phyloP scores from a whole-genome alignment of 2,329 filamentous ascomycete species.

The Colletotrichum shisoi region DNA sequence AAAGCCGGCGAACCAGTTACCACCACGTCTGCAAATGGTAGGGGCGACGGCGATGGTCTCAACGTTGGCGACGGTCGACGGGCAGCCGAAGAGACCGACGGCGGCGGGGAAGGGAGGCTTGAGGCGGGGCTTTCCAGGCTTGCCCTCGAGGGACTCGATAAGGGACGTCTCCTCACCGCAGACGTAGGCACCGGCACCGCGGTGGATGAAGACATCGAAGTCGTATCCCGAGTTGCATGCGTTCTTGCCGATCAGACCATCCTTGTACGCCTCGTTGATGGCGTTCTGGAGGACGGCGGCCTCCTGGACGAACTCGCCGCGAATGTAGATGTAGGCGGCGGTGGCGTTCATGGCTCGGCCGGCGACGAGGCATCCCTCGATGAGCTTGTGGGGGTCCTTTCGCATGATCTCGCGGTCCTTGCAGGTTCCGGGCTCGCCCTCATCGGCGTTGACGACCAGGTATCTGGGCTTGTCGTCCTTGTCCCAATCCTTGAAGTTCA shows the following conservation, averaged over 20 bases:
- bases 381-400: conserved; percentile 98
- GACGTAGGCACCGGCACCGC: conserved; percentile 95
- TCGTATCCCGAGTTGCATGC: conserved; percentile 96
- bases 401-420: conserved; percentile 99
- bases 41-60: conserved; percentile 96
- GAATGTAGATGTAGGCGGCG: conserved; percentile 99
- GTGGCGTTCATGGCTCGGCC: conserved; percentile 99
- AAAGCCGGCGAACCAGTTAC: conserved; percentile 90
- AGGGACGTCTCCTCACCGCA: conserved; percentile 98
- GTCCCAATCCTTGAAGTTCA: conserved; percentile 99
- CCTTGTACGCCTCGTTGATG: conserved; percentile 97
- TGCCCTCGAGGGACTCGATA: conserved; percentile 97
- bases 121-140: conserved; percentile 96
- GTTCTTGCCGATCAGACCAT: conserved; percentile 96
- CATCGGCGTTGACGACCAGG: conserved; percentile 96
- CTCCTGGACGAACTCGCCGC: conserved; percentile 97
- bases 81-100: conserved; percentile 97
- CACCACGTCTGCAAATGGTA: conserved; percentile 92
- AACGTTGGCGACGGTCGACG: conserved; percentile 96
- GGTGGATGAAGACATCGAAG: conserved; percentile 96
- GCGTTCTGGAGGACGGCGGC: conserved; percentile 91
- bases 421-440: conserved; percentile 98
- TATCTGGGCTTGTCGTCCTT: conserved; percentile 96
- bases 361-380: conserved; percentile 95
- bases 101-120: conserved; percentile 99